These are phyloP conservation scores for Globisporangium iwayamae DNA, from an alignment of 352 stramenopile species.

Conservation along the genomic window DNA sequence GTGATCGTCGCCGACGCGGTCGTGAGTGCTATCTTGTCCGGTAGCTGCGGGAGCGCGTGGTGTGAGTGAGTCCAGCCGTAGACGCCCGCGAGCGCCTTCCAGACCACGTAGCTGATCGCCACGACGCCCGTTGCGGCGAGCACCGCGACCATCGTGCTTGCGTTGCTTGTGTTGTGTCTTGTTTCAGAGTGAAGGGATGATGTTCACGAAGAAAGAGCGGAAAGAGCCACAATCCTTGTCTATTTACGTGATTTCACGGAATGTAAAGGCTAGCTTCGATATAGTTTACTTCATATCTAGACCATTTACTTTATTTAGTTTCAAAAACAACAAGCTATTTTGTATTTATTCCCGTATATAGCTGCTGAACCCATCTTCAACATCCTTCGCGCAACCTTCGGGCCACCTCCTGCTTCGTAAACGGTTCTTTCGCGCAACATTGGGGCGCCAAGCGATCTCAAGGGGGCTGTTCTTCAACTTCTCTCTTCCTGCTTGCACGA, in stretches of 20 bases:
- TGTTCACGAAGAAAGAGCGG: not conserved
- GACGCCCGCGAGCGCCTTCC: not conserved
- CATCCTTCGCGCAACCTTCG: conserved; percentile 8
- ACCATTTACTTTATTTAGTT: not conserved
- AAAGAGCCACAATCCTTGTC: conserved; percentile 1
- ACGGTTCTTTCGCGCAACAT: conserved; percentile 12
- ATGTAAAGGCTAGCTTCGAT: no score
- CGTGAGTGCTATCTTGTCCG: conserved; percentile 2
- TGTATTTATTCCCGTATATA: not conserved
- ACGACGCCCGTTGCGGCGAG: conserved; percentile 12
- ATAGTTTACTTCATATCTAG: not conserved
- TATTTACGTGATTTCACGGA: not conserved
- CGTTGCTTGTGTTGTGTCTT: not conserved
- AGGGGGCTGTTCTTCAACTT: no score
- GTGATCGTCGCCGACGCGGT: not conserved
- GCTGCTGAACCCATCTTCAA: conserved; percentile 3
- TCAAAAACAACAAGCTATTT: no score
- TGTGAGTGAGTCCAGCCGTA: conserved; percentile 10
- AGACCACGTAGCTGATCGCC: conserved; percentile 15
- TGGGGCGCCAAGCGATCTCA: no score
- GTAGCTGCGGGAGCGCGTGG: conserved; percentile 21
- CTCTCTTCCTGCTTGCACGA: not conserved
- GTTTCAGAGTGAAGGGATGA: not conserved
- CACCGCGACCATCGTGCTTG: conserved; percentile 13
- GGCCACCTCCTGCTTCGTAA: conserved; percentile 10